Evolutionary conservation across 2,329 filamentous ascomycete genomes (phyloP).

Genomic region (Cordyceps farinosa): DNA sequence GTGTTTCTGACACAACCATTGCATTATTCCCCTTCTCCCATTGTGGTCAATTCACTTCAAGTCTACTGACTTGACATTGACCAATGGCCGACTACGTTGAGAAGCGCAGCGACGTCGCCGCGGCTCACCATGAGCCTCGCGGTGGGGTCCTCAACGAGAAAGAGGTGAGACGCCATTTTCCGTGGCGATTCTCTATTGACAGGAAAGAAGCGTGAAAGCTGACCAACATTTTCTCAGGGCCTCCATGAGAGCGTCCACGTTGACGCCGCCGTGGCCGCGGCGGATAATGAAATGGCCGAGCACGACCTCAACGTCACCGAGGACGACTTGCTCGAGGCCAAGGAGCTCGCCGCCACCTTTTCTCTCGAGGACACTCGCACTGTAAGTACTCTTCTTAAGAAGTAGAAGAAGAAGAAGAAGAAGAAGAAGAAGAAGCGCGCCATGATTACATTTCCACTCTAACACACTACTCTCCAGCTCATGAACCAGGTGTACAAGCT

Average conservation of each 20-base stretch:
- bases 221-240: background rate
- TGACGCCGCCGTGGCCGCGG: background rate
- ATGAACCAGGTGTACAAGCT: slow-evolving; percentile 26
- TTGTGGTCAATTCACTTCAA: background rate
- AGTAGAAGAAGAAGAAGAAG: too few relatives aligned
- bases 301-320: slow-evolving; percentile 31
- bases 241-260: background rate
- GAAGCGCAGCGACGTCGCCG: slow-evolving; percentile 13
- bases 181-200: background rate
- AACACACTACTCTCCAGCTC: slow-evolving; percentile 18
- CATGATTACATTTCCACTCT: too few relatives aligned
- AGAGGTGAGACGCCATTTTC: background rate
- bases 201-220: background rate
- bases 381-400: too few relatives aligned
- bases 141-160: slow-evolving; percentile 11
- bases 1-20: background rate
- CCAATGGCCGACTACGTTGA: slow-evolving; percentile 12
- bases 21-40: background rate
- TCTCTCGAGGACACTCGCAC: slow-evolving; percentile 27
- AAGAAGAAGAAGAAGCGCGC: too few relatives aligned
- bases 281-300: slow-evolving; percentile 14
- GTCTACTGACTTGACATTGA: background rate
- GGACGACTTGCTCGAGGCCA: slow-evolving; percentile 31
- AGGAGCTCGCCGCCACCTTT: slow-evolving; percentile 28
- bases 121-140: background rate